A percentile compares a stretch with the other conserved stretches of the same genome.
Evolutionary conservation across 2,329 filamentous ascomycete genomes (phyloP).

Genomic region (Sclerotinia spermophila): DNA sequence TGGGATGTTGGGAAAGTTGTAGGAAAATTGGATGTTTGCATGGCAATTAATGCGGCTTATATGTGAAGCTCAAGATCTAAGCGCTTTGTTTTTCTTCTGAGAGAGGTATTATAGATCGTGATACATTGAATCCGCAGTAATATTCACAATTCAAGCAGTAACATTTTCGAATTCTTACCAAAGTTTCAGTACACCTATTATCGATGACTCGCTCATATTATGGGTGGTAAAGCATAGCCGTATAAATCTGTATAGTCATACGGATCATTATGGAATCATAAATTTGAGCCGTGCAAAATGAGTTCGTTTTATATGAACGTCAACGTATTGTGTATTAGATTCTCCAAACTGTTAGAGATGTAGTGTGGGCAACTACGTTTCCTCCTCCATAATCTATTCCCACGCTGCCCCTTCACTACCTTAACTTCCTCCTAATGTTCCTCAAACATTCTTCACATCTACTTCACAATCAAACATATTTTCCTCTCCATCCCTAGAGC

Average conservation of each 20-base stretch:
- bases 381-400: background rate
- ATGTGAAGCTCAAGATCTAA: background rate
- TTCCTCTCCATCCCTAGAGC: background rate
- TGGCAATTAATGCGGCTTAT: fast-evolving
- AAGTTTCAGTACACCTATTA: background rate
- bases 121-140: background rate
- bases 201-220: background rate
- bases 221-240: background rate
- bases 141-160: background rate
- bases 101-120: background rate
- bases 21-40: background rate
- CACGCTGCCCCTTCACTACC: background rate
- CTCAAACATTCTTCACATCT: background rate
- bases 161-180: background rate
- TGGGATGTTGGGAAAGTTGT: background rate
- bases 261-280: fast-evolving
- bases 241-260: background rate
- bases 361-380: no score
- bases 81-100: no score
- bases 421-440: background rate
- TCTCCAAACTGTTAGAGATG: background rate
- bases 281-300: background rate
- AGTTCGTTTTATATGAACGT: background rate
- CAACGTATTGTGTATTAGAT: background rate
- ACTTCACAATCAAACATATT: background rate